Base-by-base conservation (phyloP, 2,329 filamentous ascomycete species). In the Trichoderma brevicompactum region DNA sequence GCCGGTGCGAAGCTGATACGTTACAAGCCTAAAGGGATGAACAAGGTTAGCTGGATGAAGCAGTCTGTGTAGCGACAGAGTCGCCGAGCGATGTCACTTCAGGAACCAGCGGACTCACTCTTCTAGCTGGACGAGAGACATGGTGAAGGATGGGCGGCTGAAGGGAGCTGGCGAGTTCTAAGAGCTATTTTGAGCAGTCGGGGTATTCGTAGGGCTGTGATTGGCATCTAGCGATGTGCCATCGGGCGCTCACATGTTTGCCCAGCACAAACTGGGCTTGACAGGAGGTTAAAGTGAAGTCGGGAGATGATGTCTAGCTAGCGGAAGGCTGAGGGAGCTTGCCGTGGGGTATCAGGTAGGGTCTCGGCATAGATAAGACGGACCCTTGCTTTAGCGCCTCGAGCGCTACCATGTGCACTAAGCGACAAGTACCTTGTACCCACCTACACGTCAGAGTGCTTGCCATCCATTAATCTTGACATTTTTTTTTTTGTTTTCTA, bases 1-100 rank as follows among this genome's bases (percentile, higher is more conserved):
- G 72, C 89, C 89, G 43, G 90, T 90, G 60, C 92, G 89, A 65
- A 96, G 82, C 76, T 93, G 91, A 79, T 94, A 94, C 65, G 92
- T 87, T 50, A 94, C 89, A 76, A 95, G 88, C 76, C 90, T 93
- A 72, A 17, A 43, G 52, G 32, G 28, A 19, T 48, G 40, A 12
- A 8, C 19, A 34, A 38, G 9, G 68, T 75, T 36, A 76, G 71
- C 60, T 17, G 50, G n/a, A 32, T 28, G 44, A 17, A 41, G 12
- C 15, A 38, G 12, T n/a, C 43, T 40, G 13, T 3, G 65, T 19
- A 34, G 34, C 2, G 34, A 17, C 9, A 19, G 12, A 17, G 52
- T 2, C 15, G 28, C 5, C n/a, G 12, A 36, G 12, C 40, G 7
- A 36, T 9, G 13, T 36, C 41, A 15, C 36, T 40, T 36, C 17